Evolutionary conservation across 441 rosid species (phyloP), one percentile per base, ranked within the genome.

Genomic region (Brassica hybrid): DNA sequence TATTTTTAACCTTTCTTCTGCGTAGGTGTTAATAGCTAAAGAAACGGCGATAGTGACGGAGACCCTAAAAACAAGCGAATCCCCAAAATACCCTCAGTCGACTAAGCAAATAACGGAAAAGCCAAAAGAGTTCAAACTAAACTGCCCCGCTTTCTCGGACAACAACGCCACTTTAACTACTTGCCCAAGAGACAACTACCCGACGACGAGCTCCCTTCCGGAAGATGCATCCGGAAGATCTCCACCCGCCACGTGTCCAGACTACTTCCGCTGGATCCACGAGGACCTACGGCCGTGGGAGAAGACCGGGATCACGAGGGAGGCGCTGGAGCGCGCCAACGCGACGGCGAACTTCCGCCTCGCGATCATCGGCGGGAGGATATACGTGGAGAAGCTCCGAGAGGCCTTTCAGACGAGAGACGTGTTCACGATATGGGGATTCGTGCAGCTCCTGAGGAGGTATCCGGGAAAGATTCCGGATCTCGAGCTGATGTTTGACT

Each of bases 201-300:
- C 85, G 50, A 32, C 85, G 50, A 32, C 65, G 62, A 59, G 64
- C 52, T 27, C 6, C 32, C 71, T 34, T 68, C 74, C 45, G 23
- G 70, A 27, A 16, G 70, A 54, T 9, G 62, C 54, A 19, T 17
- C 69, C 56, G 32, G 1, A 0, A 67, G 41, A 6, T 50, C 84
- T 68, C 56, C 76, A 8, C 30, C 80, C 14, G 7, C 34, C 48
- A 62, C 85, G 23, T 88, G 94, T 68, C 91, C 94, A 0, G 75
- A 85, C 1, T 86, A 88, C 80, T 90, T 88, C 81, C 83, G 84
- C n/a, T 90, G 89, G 92, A 88, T 90, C 50, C 89, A 85, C 60
- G 94, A 88, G 78, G 92, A 90, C 82, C 83, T 88, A 3, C 83
- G 83, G 77, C 88, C 86, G 1, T 90, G 94, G 94, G 84, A 75